Base-by-base conservation (phyloP, 2,329 filamentous ascomycete genomes). In the Fusarium tuaranense region DNA sequence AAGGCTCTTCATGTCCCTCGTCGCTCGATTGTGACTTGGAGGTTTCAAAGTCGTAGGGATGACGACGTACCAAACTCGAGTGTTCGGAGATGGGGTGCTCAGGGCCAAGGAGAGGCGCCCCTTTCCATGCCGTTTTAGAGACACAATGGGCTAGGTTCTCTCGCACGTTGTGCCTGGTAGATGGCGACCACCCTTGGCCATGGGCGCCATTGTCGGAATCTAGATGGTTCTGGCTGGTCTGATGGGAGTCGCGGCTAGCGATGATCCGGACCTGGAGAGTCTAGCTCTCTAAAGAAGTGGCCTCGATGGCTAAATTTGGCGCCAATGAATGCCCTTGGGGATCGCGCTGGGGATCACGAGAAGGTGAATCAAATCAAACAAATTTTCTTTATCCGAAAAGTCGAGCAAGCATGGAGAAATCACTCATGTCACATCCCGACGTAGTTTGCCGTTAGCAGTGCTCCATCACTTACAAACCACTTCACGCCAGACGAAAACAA, bases 1-100 rank as follows among this genome's bases (percentile, higher is more conserved):
- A 39, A 39, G 8, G n/a, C 18, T n/a, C 18, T 5, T 2, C 4
- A 4, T 6, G 38, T 2, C 38, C 1, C 18, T 39, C 9, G 0
- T n/a, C 38, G 18, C 38, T 18, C 38, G 18, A 5, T 5, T 3
- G 18, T 41, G 38, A 41, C 18, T 6, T 41, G 18, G 38, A 41
- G 5, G 38, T 10, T 18, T n/a, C 8, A n/a, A 41, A 9, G 18
- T n/a, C 16, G 14, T 39, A n/a, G n/a, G 38, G 18, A n/a, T n/a
- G 4, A 39, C 3, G 2, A 41, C 10, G 18, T 41, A 41, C 0
- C 10, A 5, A 10, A 41, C 38, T 41, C 16, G 8, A 5, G n/a
- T 6, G 18, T 41, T 41, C 9, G 18, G 9, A 5, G 18, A 6
- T 2, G 12, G 4, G 18, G 38, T n/a, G 2, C 18, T 41, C 4